Evolutionary conservation across 2,329 filamentous ascomycete species (phyloP), one percentile per base, ranked within the genome.

Genomic region (Colletotrichum zoysiae): DNA sequence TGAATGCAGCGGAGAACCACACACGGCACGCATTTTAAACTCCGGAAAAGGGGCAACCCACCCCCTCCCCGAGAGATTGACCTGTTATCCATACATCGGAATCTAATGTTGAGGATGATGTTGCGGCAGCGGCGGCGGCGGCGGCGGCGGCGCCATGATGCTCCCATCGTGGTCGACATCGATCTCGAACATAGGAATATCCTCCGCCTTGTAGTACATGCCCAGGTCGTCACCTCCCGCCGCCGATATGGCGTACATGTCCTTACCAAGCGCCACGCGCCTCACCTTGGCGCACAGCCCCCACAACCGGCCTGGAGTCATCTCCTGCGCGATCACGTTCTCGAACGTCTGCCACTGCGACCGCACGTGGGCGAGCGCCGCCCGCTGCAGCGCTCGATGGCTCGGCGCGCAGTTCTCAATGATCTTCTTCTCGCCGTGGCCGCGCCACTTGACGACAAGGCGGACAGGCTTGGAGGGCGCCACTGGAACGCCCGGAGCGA

Each of bases 391-490:
- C 3, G 56, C 59, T 9, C 67, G 71, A 18, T 67, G 61, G 16
- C 71, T 60, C 46, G 68, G 44, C 20, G 51, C 65, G 59, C 78
- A 77, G 50, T 76, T 71, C 20, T 77, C 79, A 38, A 79, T 74
- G 61, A 81, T 71, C 58, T 78, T 79, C 50, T 76, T 75, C 73
- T 77, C 74, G 51, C 79, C 80, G 26, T 76, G 77, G 46, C 76
- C 76, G 6, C 59, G 48, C 78, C 78, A 79, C 58, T 55, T 69
- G 67, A 81, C 75, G 59, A 73, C 73, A 46, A 81, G 74, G 23
- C 78, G 73, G 11, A 79, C 75, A 1, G 70, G 67, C 50, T 55
- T 78, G 53, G 62, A 65, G 58, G 75, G 56, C 67, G 33, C 26
- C 61, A 73, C 3, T 38, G 73, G 23, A 61, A 70, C 50, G 44